Conservation (phyloP, 768 basidiomycete genomes). For the Termitomyces sp. region DNA sequence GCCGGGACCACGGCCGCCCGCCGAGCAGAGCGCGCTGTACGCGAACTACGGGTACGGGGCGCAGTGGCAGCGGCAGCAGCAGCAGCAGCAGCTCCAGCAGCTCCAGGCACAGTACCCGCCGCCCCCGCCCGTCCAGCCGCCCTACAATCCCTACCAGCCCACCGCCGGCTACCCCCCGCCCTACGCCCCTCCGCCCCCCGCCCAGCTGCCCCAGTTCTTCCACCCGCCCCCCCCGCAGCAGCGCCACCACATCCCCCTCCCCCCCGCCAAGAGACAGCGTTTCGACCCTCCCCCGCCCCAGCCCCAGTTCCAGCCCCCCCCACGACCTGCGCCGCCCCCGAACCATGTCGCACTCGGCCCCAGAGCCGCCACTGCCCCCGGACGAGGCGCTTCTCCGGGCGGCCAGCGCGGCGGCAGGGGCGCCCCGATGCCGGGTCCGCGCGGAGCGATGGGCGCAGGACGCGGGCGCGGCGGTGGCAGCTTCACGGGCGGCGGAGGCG, state of each 20-base stretch:
- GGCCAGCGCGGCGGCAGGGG: constrained; percentile 41
- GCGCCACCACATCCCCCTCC: constrained; percentile 66
- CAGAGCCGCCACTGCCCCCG: neutral
- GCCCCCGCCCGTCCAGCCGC: constrained; percentile 52
- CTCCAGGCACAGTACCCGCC: constrained; percentile 54
- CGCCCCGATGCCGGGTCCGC: constrained; percentile 30
- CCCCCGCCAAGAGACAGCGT: constrained; percentile 87
- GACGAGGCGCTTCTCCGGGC: constrained; percentile 6
- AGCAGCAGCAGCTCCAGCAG: constrained; percentile 41
- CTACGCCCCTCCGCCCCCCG: constrained; percentile 52
- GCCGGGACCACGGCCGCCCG: constrained; percentile 51
- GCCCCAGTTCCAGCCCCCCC: constrained; percentile 62
- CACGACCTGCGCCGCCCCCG: constrained; percentile 26
- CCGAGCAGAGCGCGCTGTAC: constrained; percentile 82
- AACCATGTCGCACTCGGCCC: constrained; percentile 25
- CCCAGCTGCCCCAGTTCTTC: constrained; percentile 41
- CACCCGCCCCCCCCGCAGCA: constrained; percentile 41
- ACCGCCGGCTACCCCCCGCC: constrained; percentile 60
- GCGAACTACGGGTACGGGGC: constrained; percentile 91
- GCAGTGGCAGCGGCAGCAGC: constrained; percentile 70
- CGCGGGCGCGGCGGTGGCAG: constrained; percentile 39
- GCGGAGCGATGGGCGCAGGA: constrained; percentile 46
- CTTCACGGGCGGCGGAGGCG: constrained; percentile 37
- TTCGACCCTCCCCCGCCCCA: constrained; percentile 77
- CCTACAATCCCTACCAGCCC: constrained; percentile 77